A percentile compares a stretch with the other conserved stretches of the same genome.
These are phyloP conservation scores for Entonaema liquescens DNA, from an alignment of 495 filamentous ascomycete genomes.

Conservation along the genomic window DNA sequence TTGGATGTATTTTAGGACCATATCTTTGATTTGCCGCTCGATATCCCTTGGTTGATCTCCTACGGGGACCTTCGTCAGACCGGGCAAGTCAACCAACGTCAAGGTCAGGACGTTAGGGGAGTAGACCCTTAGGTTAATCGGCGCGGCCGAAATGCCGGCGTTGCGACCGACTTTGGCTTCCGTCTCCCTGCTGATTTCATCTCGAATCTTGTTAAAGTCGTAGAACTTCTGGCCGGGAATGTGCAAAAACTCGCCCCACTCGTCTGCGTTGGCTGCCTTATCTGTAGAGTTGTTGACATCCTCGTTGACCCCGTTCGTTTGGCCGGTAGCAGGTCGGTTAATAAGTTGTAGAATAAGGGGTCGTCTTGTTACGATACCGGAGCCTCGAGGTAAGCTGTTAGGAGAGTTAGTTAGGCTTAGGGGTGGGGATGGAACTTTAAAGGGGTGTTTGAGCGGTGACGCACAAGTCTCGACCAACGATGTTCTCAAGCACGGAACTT, in stretches of 20 bases:
- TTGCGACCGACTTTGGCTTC: slow-evolving; percentile 96
- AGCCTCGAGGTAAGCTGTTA: slow-evolving; percentile 90
- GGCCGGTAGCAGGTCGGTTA: slow-evolving; percentile 71
- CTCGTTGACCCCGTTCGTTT: slow-evolving; percentile 81
- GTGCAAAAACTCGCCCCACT: slow-evolving; percentile 99
- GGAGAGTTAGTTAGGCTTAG: slow-evolving; percentile 21
- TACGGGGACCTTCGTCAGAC: slow-evolving; percentile 96
- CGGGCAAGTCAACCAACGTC: slow-evolving; percentile 96
- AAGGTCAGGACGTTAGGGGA: slow-evolving; percentile 98
- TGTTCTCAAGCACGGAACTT: slow-evolving; percentile 99
- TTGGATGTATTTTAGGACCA: slow-evolving; percentile 98
- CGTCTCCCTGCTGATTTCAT: slow-evolving; percentile 97
- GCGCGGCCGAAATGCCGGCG: slow-evolving; percentile 93
- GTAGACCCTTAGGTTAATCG: slow-evolving; percentile 97
- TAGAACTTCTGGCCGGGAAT: slow-evolving; percentile 98
- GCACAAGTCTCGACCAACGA: slow-evolving; percentile 98
- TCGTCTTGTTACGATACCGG: slow-evolving; percentile 95
- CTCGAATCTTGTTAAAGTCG: slow-evolving; percentile 99
- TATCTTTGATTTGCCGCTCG: slow-evolving; percentile 95
- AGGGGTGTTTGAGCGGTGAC: slow-evolving; percentile 43
- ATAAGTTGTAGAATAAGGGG: slow-evolving; percentile 98
- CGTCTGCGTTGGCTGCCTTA: slow-evolving; percentile 87
- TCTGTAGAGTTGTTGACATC: slow-evolving; percentile 72
- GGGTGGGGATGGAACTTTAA: slow-evolving; percentile 9
- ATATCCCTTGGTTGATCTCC: slow-evolving; percentile 99